A percentile compares a stretch with the other conserved stretches of the same genome.
phyloP scores from a whole-genome alignment of 805 yeast genomes.

The Naumovozyma dairenensis region DNA sequence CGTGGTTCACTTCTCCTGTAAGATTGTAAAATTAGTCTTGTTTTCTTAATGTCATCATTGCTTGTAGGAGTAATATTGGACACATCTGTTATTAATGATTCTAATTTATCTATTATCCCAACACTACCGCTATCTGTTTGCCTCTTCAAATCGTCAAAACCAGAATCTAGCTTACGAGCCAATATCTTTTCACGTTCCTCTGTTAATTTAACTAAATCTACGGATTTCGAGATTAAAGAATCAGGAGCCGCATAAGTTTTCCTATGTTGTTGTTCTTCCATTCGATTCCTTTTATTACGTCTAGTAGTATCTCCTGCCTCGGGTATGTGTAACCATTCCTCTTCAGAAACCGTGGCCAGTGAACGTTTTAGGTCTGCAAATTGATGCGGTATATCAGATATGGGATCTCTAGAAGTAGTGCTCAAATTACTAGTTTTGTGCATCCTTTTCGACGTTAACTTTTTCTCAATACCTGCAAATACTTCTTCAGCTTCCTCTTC shows the following conservation, averaged over 20 bases:
- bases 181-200: slow-evolving; percentile 55
- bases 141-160: slow-evolving; percentile 9
- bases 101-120: slow-evolving; percentile 31
- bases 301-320: slow-evolving; percentile 84
- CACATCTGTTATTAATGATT: slow-evolving; percentile 6
- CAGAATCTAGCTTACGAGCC: slow-evolving; percentile 42
- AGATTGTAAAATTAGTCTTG: slow-evolving; percentile 53
- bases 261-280: slow-evolving; percentile 50
- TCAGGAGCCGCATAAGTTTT: slow-evolving; percentile 83
- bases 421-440: slow-evolving; percentile 9
- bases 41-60: slow-evolving; percentile 30
- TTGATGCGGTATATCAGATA: slow-evolving; percentile 36
- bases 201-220: slow-evolving; percentile 43
- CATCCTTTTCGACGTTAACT: slow-evolving; percentile 29
- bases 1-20: slow-evolving; percentile 63
- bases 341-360: slow-evolving; percentile 46
- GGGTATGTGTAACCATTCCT: slow-evolving; percentile 76
- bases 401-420: slow-evolving; percentile 6
- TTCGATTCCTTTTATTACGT: slow-evolving; percentile 61
- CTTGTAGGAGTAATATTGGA: background rate
- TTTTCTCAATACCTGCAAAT: slow-evolving; percentile 57
- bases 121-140: slow-evolving; percentile 6
- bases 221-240: slow-evolving; percentile 37
- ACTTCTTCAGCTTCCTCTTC: slow-evolving; percentile 66
- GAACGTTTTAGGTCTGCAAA: slow-evolving; percentile 62